Evolutionary conservation across 306 rosid genomes (phyloP).

Genomic region (Quercus aquifolioides): DNA sequence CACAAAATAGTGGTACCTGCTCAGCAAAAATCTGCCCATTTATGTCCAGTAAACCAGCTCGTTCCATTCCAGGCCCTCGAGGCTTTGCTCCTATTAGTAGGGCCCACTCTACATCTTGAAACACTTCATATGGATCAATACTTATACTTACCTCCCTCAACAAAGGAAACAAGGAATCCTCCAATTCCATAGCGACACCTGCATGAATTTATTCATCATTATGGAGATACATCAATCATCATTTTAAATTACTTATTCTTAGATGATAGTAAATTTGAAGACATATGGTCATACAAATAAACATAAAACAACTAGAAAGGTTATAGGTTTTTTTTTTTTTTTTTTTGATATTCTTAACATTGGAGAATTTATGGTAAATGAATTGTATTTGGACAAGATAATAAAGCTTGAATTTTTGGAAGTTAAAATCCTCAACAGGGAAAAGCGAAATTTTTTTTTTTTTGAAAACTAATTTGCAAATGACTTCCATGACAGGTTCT

Average conservation of each 20-base stretch:
- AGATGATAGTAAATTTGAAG: neutral
- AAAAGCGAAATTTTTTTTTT: neutral
- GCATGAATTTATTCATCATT: constrained; percentile 12
- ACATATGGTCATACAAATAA: neutral
- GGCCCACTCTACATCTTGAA: constrained; percentile 97
- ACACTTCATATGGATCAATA: constrained; percentile 87
- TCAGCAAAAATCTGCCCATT: constrained; percentile 84
- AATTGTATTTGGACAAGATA: neutral
- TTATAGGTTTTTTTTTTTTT: neutral
- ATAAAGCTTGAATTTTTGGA: neutral
- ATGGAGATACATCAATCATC: constrained; percentile 8
- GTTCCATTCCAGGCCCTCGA: constrained; percentile 98
- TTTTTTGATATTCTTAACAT: neutral
- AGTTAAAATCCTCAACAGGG: neutral
- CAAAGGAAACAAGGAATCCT: constrained; percentile 89
- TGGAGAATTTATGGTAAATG: neutral
- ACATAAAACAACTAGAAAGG: neutral
- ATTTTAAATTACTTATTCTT: neutral
- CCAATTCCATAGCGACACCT: constrained; percentile 99
- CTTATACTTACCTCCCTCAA: constrained; percentile 86
- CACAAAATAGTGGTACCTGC: constrained; percentile 50
- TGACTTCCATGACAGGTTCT: too few species aligned
- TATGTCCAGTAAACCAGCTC: constrained; percentile 79
- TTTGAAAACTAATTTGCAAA: neutral
- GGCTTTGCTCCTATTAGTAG: constrained; percentile 96